Evolutionary conservation across 176 grass and related monocot genomes (phyloP).

Genomic region (Avena atlantica): DNA sequence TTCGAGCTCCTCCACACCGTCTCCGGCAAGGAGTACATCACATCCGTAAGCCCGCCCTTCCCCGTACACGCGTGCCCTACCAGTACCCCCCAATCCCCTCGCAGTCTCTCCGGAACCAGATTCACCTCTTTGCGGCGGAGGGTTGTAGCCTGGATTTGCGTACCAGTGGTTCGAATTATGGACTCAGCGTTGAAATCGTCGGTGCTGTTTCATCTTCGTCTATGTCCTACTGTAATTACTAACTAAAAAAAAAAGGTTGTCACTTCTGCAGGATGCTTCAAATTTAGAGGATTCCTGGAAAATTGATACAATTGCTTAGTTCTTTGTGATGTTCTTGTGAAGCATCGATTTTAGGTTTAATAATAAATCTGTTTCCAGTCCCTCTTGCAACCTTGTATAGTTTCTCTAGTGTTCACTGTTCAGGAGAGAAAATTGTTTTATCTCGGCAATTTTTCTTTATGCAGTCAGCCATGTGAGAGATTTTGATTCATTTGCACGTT

Average conservation of each 20-base stretch:
- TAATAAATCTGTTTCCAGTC: neutral
- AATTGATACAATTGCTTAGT: neutral
- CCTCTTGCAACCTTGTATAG: neutral
- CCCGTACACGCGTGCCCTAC: neutral
- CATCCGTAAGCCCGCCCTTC: conserved; percentile 55
- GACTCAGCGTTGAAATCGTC: neutral
- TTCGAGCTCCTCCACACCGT: conserved; percentile 89
- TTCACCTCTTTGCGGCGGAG: neutral
- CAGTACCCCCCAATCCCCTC: neutral
- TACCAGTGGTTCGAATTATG: neutral
- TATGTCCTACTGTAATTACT: neutral
- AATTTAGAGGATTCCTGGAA: neutral
- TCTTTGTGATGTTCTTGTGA: neutral
- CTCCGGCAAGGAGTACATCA: conserved; percentile 98
- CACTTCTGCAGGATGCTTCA: neutral
- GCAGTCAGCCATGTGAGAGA: neutral
- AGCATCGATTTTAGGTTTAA: neutral
- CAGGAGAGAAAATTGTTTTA: neutral
- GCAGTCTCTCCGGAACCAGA: neutral
- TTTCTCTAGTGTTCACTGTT: neutral
- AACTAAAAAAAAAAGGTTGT: neutral
- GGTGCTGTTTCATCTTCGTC: neutral
- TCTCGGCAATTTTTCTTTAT: neutral
- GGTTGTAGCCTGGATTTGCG: neutral
- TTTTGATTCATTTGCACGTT: neutral